phyloP scores from a whole-genome alignment of 2,329 filamentous ascomycete genomes.

The Exophiala lecanii-corni region DNA sequence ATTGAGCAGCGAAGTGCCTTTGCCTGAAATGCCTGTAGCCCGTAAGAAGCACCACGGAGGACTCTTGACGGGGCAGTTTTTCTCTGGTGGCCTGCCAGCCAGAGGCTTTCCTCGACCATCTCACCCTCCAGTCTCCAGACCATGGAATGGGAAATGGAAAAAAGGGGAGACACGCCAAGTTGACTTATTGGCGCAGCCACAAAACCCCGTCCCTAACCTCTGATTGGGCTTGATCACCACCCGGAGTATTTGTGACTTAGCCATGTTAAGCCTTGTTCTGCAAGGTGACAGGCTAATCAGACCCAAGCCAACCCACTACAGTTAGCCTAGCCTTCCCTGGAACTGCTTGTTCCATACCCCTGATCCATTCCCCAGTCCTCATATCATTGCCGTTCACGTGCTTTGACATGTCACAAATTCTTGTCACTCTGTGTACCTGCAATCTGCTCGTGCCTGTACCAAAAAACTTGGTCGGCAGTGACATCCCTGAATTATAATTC shows the following conservation, averaged over 20 bases:
- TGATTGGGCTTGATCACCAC: neutral
- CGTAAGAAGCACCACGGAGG: too few relatives aligned
- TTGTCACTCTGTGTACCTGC: too few relatives aligned
- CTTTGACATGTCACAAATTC: neutral
- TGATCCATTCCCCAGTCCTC: conserved; percentile 17
- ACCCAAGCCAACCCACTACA: neutral
- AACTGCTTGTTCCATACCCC: conserved; percentile 9
- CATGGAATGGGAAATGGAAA: neutral
- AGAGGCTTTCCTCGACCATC: too few relatives aligned
- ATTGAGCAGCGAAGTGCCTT: too few relatives aligned
- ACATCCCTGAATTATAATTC: too few relatives aligned
- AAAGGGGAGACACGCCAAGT: neutral
- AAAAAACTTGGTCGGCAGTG: too few relatives aligned
- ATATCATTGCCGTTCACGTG: conserved; percentile 6
- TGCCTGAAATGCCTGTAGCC: too few relatives aligned
- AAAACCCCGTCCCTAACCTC: neutral
- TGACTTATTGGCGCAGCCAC: neutral
- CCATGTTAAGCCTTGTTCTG: neutral
- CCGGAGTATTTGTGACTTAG: conserved; percentile 3
- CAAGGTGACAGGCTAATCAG: neutral
- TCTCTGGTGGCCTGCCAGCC: too few relatives aligned
- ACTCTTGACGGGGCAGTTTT: too few relatives aligned
- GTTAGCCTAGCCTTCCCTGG: neutral
- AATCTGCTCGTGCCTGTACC: too few relatives aligned
- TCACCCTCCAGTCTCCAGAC: too few relatives aligned